Evolutionary conservation across 768 basidiomycete species (phyloP).

Genomic region (Cyathus striatus): DNA sequence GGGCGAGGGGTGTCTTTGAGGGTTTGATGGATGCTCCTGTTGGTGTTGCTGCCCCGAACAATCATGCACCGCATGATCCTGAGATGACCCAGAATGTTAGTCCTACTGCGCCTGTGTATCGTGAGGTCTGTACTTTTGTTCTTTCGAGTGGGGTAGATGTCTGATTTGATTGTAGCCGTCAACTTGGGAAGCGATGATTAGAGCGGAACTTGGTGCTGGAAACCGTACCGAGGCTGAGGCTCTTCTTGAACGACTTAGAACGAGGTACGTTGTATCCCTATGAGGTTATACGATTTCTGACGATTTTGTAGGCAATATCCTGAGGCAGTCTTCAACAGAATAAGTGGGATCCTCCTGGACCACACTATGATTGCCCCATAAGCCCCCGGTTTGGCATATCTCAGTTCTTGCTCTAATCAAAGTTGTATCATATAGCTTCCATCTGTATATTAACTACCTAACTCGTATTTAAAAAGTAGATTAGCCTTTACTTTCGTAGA

Average conservation of each 20-base stretch:
- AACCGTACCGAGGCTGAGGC: constrained; percentile 64
- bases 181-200: constrained; percentile 95
- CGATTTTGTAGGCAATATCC: constrained; percentile 55
- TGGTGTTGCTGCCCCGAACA: constrained; percentile 84
- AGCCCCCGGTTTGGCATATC: not conserved
- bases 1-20: constrained; percentile 78
- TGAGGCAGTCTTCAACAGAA: constrained; percentile 72
- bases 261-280: constrained; percentile 44
- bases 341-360: constrained; percentile 77
- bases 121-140: constrained; percentile 55
- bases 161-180: constrained; percentile 51
- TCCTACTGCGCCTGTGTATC: constrained; percentile 62
- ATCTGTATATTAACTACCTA: not conserved
- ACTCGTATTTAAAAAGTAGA: not conserved
- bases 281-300: constrained; percentile 7
- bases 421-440: not conserved
- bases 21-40: constrained; percentile 70
- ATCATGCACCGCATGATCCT: constrained; percentile 73
- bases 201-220: constrained; percentile 80
- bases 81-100: constrained; percentile 23
- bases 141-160: constrained; percentile 3
- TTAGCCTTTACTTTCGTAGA: not conserved
- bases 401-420: not conserved
- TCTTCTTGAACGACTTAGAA: constrained; percentile 66
- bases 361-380: constrained; percentile 44